These are phyloP conservation scores for Ophiosphaerella herpotricha DNA, from an alignment of 2,329 filamentous ascomycete genomes.

Conservation along the genomic window DNA sequence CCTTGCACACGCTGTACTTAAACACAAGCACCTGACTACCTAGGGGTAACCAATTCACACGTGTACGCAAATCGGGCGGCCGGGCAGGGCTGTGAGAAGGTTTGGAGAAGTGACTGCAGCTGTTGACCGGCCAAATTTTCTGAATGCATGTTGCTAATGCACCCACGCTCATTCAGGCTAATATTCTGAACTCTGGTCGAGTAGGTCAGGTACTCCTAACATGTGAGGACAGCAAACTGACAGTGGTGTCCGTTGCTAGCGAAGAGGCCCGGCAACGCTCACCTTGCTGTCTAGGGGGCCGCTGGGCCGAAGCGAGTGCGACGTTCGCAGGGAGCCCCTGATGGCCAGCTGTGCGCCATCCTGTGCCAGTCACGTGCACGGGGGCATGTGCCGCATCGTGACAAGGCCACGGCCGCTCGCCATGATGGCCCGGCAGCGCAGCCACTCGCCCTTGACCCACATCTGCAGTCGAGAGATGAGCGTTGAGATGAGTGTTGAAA, in stretches of 20 bases:
- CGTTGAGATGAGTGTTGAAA: too few relatives aligned
- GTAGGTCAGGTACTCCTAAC: slow-evolving; percentile 13
- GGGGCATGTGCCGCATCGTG: too few relatives aligned
- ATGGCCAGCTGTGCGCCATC: slow-evolving; percentile 7
- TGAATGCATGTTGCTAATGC: slow-evolving; percentile 14
- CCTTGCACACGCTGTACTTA: neutral
- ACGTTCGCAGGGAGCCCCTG: slow-evolving; percentile 16
- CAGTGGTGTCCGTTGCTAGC: slow-evolving; percentile 14
- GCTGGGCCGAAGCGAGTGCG: slow-evolving; percentile 9
- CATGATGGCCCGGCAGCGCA: too few relatives aligned
- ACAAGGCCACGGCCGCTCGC: too few relatives aligned
- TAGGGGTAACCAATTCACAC: neutral
- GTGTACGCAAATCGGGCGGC: neutral
- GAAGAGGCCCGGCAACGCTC: slow-evolving; percentile 11
- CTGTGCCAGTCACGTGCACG: slow-evolving; percentile 17
- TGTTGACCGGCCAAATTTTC: slow-evolving; percentile 22
- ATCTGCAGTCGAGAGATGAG: slow-evolving; percentile 29
- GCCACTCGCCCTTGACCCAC: slow-evolving; percentile 17
- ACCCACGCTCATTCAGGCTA: slow-evolving; percentile 30
- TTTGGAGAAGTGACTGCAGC: slow-evolving; percentile 19
- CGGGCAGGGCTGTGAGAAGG: slow-evolving; percentile 7
- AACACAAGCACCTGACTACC: too few relatives aligned
- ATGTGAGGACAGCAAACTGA: slow-evolving; percentile 10
- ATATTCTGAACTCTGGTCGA: slow-evolving; percentile 38
- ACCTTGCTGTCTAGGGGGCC: slow-evolving; percentile 18